These are phyloP conservation scores for Trametes hirsuta DNA, from an alignment of 1,284 basidiomycete genomes.

Conservation along the genomic window DNA sequence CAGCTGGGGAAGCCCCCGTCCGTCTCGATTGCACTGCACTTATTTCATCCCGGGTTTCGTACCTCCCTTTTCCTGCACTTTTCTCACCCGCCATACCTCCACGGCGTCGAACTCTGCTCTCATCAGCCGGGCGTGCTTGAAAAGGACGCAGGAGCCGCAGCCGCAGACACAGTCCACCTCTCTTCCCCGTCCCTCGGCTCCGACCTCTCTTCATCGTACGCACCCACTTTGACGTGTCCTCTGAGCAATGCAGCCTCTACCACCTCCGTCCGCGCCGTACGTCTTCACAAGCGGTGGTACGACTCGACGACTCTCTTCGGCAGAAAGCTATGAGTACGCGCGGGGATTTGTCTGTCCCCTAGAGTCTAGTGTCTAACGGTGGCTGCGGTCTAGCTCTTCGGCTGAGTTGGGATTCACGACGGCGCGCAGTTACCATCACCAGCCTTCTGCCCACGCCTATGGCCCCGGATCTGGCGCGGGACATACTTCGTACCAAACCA, in stretches of 20 bases:
- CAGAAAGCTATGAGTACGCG: conserved; percentile 6
- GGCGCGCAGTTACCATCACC: neutral
- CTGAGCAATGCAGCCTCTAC: neutral
- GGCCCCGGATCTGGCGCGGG: neutral
- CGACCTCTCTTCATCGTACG: too few species aligned
- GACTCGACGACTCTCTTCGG: conserved; percentile 1
- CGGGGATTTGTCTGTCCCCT: neutral
- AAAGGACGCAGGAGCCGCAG: too few species aligned
- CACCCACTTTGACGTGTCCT: too few species aligned
- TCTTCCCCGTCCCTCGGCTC: too few species aligned
- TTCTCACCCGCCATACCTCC: too few species aligned
- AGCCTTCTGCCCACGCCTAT: neutral
- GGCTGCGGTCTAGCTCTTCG: neutral
- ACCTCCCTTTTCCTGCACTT: too few species aligned
- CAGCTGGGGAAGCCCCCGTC: conserved; percentile 2
- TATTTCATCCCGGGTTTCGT: too few species aligned
- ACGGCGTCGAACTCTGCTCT: too few species aligned
- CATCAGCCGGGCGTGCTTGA: too few species aligned
- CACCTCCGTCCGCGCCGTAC: neutral
- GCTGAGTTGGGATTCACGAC: neutral
- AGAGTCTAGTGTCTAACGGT: neutral
- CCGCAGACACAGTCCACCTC: too few species aligned
- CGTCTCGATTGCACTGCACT: neutral
- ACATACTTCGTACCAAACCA: neutral
- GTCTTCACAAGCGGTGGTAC: neutral